Base-by-base conservation (phyloP, 2,329 filamentous ascomycete genomes). In the Hymenoscyphus fructigenus region DNA sequence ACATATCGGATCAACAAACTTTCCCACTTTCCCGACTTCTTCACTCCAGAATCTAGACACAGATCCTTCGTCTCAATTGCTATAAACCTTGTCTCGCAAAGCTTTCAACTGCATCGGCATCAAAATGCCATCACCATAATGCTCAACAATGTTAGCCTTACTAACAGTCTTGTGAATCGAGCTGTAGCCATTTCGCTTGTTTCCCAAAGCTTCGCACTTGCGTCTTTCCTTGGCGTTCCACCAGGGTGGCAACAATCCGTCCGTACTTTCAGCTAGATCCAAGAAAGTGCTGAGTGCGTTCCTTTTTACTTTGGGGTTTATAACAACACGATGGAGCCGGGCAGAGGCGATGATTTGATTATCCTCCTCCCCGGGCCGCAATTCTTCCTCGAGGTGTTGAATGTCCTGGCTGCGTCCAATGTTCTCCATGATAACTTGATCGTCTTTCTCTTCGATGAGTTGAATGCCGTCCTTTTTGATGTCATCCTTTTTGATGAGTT, bases 41-140 rank as follows among this genome's bases (percentile, higher is more conserved):
- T 7, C 28, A 29, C 28, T 29, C 28, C 28, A 29, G 6, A 29
- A 29, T 29, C 28, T 7, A 32, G 5, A 32, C 3, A 32, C 29
- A 7, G 29, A 32, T 7, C 29, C 6, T 32, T 32, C 29, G 3
- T 29, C 29, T 32, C 29, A 32, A 5, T 63, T 62, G 12, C 65
- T 62, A 64, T 66, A 70, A 41, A 71, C 66, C 59, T 66, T 70
- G 63, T 70, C 68, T 23, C 65, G 62, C 32, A 71, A 50, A 34
- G 66, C 23, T 17, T 66, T 62, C 59, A 70, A 59, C 47, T 61
- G 63, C 65, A 62, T 62, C 57, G 67, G 68, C 67, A 68, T 69
- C 58, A 63, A 63, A 5, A 32, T 20, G 1, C 7, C 14, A 47
- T 70, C 55, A n/a, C 34, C 36, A 41, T 69, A 69, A 61, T 68